Base-by-base conservation (phyloP, 345 rosid genomes). In the Heritiera fomes region DNA sequence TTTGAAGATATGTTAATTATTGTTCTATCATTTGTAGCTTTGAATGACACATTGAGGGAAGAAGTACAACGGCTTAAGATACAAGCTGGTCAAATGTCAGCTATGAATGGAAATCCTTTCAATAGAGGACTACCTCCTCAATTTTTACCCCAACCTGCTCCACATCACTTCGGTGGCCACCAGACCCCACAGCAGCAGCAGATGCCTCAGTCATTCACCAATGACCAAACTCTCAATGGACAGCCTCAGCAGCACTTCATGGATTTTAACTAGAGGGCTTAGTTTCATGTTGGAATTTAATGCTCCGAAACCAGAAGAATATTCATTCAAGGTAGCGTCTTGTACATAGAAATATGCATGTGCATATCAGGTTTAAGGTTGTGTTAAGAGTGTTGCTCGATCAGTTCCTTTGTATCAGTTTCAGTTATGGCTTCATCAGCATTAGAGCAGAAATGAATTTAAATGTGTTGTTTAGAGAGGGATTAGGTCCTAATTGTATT, bases 21-120 rank as follows among this genome's bases (percentile, higher is more conserved):
- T 74, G 28, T 30, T 45, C 23, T 64, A 55, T 14, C 68, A 32
- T 46, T 17, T 82, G 87, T 89, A 95, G 99, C 99, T 75, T 86
- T 95, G 73, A 90, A 93, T 62, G 98, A 95, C 77, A 85, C 90
- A 5, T 78, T 93, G 81, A 88, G 87, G 79, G 98, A 90, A 43
- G 99, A 95, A 87, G 95, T 93, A 78, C 92, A 91, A 80, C 89
- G 99, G 84, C 97, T 95, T 67, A 95, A 90, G 84, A 88, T 90
- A 79, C 89, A 92, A 18, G 90, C 98, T 0, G 89, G 92, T 38
- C 96, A 93, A 84, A 79, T 87, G 63, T 89, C 94, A 43, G 83
- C 87, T 10, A 88, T 81, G 55, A 91, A 90, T 64, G 92, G 93
- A 62, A 89, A 83, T 67, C 88, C 92, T 58, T 93, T 84, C 78